Evolutionary conservation across 2,329 filamentous ascomycete genomes (phyloP).

Genomic region (Ophiostoma triangulosporum): DNA sequence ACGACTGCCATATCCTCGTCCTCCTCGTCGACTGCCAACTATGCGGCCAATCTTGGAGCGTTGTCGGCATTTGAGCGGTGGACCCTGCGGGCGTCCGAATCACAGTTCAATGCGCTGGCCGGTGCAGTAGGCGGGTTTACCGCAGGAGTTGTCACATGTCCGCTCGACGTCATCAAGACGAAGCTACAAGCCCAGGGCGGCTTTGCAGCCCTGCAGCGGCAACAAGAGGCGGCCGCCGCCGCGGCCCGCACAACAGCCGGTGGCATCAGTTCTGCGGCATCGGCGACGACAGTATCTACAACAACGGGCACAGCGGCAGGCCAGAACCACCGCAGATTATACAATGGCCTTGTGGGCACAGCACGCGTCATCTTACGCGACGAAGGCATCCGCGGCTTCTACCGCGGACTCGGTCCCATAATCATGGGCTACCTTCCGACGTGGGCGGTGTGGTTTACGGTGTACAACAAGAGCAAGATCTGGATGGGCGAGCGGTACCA

Average conservation of each 20-base stretch:
- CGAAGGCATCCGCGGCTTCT: conserved; percentile 82
- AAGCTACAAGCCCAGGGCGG: conserved; percentile 93
- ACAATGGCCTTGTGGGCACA: conserved; percentile 78
- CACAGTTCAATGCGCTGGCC: conserved; percentile 67
- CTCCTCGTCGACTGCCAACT: neutral
- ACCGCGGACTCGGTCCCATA: conserved; percentile 86
- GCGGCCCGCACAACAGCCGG: conserved; percentile 6
- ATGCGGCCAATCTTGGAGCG: conserved; percentile 17
- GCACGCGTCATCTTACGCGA: conserved; percentile 73
- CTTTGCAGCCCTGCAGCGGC: conserved; percentile 40
- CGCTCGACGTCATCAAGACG: conserved; percentile 97
- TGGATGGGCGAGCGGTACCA: conserved; percentile 6
- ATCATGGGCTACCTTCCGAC: conserved; percentile 91
- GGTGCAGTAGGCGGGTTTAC: conserved; percentile 84
- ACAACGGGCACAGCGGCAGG: neutral
- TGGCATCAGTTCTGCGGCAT: conserved; percentile 19
- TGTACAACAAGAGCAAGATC: conserved; percentile 33
- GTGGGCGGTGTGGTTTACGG: conserved; percentile 95
- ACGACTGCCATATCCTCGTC: conserved; percentile 1
- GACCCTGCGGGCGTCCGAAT: conserved; percentile 41
- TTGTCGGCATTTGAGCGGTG: conserved; percentile 40
- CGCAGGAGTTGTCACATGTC: conserved; percentile 88
- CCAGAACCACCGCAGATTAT: conserved; percentile 44
- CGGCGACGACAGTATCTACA: neutral
- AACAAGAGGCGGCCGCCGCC: conserved; percentile 19